Conservation (phyloP, 441 rosid genomes). For the Theobroma grandiflorum region DNA sequence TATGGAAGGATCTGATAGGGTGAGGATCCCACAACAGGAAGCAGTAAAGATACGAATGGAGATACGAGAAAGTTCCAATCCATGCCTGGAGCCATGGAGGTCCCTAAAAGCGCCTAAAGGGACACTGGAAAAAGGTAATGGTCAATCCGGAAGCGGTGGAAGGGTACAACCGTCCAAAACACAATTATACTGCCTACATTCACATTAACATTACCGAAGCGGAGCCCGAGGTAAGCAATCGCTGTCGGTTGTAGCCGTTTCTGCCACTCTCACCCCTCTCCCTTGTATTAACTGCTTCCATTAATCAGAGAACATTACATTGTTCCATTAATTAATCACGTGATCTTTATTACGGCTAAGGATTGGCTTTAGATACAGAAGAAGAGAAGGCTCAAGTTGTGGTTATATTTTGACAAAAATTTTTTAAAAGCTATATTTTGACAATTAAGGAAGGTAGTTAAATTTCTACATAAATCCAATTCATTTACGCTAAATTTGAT, state of each 20-base stretch:
- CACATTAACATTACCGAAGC: background rate
- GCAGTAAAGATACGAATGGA: background rate
- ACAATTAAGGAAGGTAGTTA: no score
- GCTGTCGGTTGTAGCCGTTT: background rate
- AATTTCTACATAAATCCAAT: no score
- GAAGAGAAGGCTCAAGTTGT: no score
- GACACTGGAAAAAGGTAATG: background rate
- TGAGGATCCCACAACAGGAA: background rate
- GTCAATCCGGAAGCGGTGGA: conserved; percentile 11
- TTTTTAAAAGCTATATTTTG: no score
- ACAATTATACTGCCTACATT: no score
- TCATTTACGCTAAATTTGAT: no score
- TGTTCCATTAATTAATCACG: no score
- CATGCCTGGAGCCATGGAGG: background rate
- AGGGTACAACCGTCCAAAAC: conserved; percentile 14
- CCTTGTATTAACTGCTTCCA: background rate
- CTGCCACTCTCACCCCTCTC: background rate
- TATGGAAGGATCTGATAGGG: background rate
- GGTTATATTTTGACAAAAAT: no score
- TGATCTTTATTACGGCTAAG: no score
- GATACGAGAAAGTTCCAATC: background rate
- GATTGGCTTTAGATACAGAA: no score
- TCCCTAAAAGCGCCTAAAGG: background rate
- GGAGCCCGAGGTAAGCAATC: conserved; percentile 20
- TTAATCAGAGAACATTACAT: no score